These are phyloP conservation scores for Paramecium octaurelia DNA, from an alignment of 73 alveolate species.

Conservation along the genomic window DNA sequence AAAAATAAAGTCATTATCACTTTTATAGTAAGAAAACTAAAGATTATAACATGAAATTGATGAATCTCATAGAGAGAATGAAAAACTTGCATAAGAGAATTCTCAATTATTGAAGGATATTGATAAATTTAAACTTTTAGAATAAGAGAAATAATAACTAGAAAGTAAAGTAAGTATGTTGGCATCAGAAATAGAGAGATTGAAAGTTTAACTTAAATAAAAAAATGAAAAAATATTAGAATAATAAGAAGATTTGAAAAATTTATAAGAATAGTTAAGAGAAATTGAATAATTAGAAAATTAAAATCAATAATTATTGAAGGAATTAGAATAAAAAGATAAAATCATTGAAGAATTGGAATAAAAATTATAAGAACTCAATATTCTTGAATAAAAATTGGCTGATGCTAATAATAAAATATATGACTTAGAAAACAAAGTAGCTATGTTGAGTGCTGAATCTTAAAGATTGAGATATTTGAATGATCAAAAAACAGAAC, in stretches of 20 bases:
- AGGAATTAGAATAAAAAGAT: background rate
- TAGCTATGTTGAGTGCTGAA: conserved; percentile 37
- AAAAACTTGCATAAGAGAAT: background rate
- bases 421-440: background rate
- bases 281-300: background rate
- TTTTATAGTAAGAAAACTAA: background rate
- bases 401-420: conserved; percentile 18
- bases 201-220: background rate
- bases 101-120: background rate
- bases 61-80: background rate
- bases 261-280: background rate
- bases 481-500: background rate
- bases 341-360: background rate
- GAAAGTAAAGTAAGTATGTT: conserved; percentile 18
- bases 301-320: background rate
- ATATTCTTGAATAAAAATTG: background rate
- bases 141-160: background rate
- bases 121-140: conserved; percentile 10
- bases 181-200: conserved; percentile 38
- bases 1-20: background rate
- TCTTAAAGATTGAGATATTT: background rate
- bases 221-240: conserved; percentile 8
- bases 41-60: background rate
- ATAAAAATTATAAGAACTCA: background rate
- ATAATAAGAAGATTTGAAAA: background rate